phyloP scores from a whole-genome alignment of 139 green algal genomes.

The Coccomyxa sp. region DNA sequence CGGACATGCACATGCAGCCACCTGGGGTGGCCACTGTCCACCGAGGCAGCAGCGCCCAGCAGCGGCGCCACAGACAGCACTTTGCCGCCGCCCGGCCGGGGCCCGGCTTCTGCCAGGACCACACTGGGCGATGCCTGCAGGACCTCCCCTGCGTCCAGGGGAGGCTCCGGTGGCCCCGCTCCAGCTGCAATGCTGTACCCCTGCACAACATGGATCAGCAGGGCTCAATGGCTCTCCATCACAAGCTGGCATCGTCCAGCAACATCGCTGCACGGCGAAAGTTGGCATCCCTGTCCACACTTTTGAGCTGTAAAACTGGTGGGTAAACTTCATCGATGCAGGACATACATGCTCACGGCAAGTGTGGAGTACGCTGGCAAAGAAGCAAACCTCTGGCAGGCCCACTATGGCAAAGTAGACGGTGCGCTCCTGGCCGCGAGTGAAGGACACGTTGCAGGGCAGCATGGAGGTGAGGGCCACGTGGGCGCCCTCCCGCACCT shows the following conservation, averaged over 20 bases:
- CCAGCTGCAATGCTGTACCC: neutral
- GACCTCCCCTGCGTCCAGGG: neutral
- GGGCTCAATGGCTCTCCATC: neutral
- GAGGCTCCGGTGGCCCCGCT: neutral
- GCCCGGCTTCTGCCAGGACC: conserved; percentile 56
- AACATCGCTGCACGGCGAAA: neutral
- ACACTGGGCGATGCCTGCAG: conserved; percentile 28
- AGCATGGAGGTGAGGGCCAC: conserved; percentile 36
- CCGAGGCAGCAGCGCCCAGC: conserved; percentile 44
- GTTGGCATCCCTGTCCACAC: neutral
- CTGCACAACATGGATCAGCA: neutral
- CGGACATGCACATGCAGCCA: conserved; percentile 83
- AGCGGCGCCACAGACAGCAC: conserved; percentile 73
- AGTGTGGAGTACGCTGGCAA: neutral
- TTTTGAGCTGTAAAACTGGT: neutral
- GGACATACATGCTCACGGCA: too few relatives aligned
- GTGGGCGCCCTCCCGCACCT: conserved; percentile 40
- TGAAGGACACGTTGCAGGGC: conserved; percentile 72
- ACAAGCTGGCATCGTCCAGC: neutral
- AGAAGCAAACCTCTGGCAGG: conserved; percentile 2
- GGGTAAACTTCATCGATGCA: too few relatives aligned
- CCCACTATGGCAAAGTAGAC: conserved; percentile 61
- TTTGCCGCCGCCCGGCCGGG: conserved; percentile 45
- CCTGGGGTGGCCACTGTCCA: conserved; percentile 52
- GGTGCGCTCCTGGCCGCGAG: conserved; percentile 57